Percentiles rank a stretch among this genome's conserved stretches.
Conservation (phyloP, 306 rosid genomes). For the Cicer bijugum region DNA sequence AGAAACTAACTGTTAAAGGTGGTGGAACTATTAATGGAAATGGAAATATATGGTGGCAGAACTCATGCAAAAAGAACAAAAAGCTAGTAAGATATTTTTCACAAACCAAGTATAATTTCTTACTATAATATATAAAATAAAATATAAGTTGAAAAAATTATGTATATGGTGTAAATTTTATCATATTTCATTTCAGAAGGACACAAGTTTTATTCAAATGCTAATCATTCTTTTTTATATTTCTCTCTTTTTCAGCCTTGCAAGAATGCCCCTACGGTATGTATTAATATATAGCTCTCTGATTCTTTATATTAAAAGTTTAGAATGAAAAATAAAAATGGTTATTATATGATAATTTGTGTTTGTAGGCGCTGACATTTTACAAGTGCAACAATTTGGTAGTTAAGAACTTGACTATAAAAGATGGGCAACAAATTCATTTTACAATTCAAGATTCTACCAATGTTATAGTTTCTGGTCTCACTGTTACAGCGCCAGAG, state of each 20-base stretch:
- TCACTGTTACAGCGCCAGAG: conserved; percentile 60
- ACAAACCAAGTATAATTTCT: background rate
- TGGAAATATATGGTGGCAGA: conserved; percentile 77
- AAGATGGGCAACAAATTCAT: conserved; percentile 67
- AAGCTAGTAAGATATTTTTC: conserved; percentile 15
- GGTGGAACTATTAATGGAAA: conserved; percentile 80
- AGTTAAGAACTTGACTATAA: conserved; percentile 52
- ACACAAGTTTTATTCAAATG: background rate
- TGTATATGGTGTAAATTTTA: no score
- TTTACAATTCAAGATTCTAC: conserved; percentile 49
- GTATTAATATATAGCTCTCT: background rate
- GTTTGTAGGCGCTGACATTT: conserved; percentile 67
- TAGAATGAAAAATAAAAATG: no score
- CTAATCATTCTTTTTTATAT: conserved; percentile 31
- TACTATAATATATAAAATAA: no score
- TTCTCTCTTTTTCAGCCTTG: conserved; percentile 68
- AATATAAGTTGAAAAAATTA: no score
- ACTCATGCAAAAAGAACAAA: conserved; percentile 60
- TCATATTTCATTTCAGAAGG: no score
- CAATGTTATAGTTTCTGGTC: conserved; percentile 51
- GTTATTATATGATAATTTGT: no score
- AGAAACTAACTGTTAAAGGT: conserved; percentile 55
- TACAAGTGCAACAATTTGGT: conserved; percentile 45
- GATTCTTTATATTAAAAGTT: no score
- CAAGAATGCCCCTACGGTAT: conserved; percentile 82